Evolutionary conservation across 768 basidiomycete genomes (phyloP).

Genomic region (Suillus placidus): DNA sequence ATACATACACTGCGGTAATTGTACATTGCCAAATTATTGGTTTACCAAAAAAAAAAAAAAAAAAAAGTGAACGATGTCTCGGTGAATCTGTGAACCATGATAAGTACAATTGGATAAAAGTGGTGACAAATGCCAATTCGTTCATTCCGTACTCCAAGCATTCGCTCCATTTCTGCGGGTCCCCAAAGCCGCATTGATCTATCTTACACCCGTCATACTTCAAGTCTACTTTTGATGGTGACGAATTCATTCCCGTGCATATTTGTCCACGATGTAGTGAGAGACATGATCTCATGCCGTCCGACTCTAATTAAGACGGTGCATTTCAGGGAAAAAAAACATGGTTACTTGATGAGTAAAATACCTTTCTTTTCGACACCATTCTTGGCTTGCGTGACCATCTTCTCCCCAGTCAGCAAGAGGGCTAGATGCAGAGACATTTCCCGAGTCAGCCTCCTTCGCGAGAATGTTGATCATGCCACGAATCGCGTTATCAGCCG

Average conservation of each 20-base stretch:
- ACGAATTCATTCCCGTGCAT: slow-evolving; percentile 56
- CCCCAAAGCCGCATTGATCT: neutral
- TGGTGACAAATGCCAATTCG: neutral
- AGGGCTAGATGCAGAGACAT: slow-evolving; percentile 34
- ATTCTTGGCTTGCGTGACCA: slow-evolving; percentile 54
- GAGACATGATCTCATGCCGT: slow-evolving; percentile 53
- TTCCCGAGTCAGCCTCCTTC: slow-evolving; percentile 39
- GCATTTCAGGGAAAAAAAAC: neutral
- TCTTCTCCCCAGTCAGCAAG: slow-evolving; percentile 52
- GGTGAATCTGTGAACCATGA: neutral
- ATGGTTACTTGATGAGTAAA: slow-evolving; percentile 26
- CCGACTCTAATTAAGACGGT: slow-evolving; percentile 46
- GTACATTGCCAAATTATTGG: neutral
- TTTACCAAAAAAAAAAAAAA: neutral
- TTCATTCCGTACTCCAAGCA: neutral
- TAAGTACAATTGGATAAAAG: neutral
- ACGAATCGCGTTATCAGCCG: slow-evolving; percentile 52
- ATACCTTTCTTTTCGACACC: slow-evolving; percentile 59
- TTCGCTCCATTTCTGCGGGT: neutral
- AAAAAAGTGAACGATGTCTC: neutral
- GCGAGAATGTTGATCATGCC: slow-evolving; percentile 55
- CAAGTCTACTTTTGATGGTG: slow-evolving; percentile 54
- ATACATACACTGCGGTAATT: neutral
- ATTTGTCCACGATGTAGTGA: slow-evolving; percentile 51
- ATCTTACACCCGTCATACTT: slow-evolving; percentile 49